Evolutionary conservation across 2,329 filamentous ascomycete genomes (phyloP).

Genomic region (Diaporthe citrichinensis): DNA sequence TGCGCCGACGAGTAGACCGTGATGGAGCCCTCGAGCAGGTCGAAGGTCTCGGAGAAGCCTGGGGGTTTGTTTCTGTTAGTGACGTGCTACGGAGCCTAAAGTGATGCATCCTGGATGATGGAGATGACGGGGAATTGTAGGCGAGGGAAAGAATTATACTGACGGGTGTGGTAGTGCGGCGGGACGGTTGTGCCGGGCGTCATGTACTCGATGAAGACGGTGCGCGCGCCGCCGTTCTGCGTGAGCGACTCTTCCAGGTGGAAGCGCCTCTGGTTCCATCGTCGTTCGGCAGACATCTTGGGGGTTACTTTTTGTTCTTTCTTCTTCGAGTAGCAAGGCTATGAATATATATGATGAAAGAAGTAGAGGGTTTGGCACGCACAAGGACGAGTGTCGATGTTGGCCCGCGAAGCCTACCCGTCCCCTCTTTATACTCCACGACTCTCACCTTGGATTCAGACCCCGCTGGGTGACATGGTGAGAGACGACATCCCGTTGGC

Average conservation of each 20-base stretch:
- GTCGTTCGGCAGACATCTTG: constrained; percentile 41
- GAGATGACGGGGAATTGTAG: neutral
- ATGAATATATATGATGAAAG: no score
- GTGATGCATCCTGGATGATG: neutral
- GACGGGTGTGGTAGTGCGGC: constrained; percentile 41
- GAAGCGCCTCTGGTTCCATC: constrained; percentile 42
- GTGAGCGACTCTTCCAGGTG: constrained; percentile 42
- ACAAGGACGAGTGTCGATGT: neutral
- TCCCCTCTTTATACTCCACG: neutral
- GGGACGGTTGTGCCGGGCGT: constrained; percentile 43
- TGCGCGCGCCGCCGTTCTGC: constrained; percentile 42
- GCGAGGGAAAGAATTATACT: neutral
- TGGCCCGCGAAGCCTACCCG: no score
- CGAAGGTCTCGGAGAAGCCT: constrained; percentile 42
- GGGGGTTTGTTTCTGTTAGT: neutral
- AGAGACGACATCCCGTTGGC: no score
- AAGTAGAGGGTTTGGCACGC: neutral
- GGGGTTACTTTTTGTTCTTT: neutral
- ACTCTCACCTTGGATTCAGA: neutral
- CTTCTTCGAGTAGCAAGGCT: neutral
- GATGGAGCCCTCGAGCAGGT: constrained; percentile 42
- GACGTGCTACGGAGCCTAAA: neutral
- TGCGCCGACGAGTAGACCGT: constrained; percentile 35
- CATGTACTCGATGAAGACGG: constrained; percentile 43
- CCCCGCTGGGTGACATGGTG: no score